Base-by-base conservation (phyloP, 305 asterid species). In the Plantago lanceolata region DNA sequence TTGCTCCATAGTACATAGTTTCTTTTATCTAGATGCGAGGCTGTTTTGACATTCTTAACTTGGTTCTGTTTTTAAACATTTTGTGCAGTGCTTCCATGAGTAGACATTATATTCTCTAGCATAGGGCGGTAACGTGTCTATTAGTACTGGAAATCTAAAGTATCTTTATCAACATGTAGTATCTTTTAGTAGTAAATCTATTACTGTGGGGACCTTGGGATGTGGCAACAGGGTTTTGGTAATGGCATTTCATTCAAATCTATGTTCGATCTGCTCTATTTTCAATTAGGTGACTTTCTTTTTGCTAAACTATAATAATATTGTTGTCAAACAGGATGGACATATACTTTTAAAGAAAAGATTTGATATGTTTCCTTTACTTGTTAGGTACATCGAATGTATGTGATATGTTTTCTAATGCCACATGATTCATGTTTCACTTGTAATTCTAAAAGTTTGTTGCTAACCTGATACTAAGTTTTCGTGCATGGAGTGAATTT, bases 91-190 rank as follows among this genome's bases (percentile, higher is more conserved):
- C 15, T 14, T 54, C 19, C n/a, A 12, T 54, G n/a, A 14, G 59
- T 54, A 15, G n/a, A 26, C 26, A 2, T 54, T 54, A 54, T 26
- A 54, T 26, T 54, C 37, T 26, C 59, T 15, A 54, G 26, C 40
- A 54, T 26, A 40, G 59, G 12, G n/a, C 15, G 26, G 19, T 40
- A 54, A 54, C n/a, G 59, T 54, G 59, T 54, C 40, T 24, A 21
- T 4, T 21, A 21, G 8, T 21, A 24, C 37, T 53, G 19, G 3
- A 53, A 53, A 13, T 53, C 35, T 20, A 24, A 53, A 24, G 59
- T 21, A 53, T 53, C 59, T 53, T 13, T 31, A 24, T 40, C 15
- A 40, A 40, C 16, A 13, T 40, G 47, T 37, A 3, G 12, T 37
- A 40, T 40, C 18, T 24, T 15, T 17, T 53, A 24, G 18, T 53